Evolutionary conservation across 345 rosid genomes (phyloP).

Genomic region (Eutrema yunnanense): DNA sequence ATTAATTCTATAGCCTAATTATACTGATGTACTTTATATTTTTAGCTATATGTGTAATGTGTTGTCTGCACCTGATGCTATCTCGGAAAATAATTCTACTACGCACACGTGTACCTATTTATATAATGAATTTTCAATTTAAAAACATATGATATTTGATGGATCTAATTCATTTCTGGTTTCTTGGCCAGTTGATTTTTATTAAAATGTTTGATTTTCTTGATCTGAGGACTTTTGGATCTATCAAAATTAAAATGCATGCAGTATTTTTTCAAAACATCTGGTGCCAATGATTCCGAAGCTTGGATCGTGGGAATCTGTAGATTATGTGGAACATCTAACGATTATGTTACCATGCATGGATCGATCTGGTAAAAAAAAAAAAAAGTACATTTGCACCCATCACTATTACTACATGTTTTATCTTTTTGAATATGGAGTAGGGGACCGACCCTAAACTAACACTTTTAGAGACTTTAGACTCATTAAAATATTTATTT

Average conservation of each 20-base stretch:
- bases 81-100: neutral
- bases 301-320: neutral
- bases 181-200: neutral
- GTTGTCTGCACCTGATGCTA: too few relatives aligned
- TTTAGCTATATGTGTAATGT: too few relatives aligned
- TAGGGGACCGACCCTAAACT: neutral
- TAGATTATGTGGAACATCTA: neutral
- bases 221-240: neutral
- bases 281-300: neutral
- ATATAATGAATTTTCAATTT: too few relatives aligned
- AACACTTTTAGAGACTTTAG: neutral
- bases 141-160: too few relatives aligned
- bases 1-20: neutral
- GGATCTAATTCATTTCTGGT: neutral
- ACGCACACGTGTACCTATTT: slow-evolving; percentile 21
- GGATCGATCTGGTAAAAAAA: neutral
- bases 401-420: neutral
- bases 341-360: neutral
- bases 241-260: neutral
- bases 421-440: neutral
- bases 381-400: neutral
- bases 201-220: neutral
- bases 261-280: neutral
- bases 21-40: slow-evolving; percentile 9
- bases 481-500: too few relatives aligned